These are phyloP conservation scores for Taiozyma onychis DNA, from an alignment of 1,139 yeast species.

Conservation along the genomic window DNA sequence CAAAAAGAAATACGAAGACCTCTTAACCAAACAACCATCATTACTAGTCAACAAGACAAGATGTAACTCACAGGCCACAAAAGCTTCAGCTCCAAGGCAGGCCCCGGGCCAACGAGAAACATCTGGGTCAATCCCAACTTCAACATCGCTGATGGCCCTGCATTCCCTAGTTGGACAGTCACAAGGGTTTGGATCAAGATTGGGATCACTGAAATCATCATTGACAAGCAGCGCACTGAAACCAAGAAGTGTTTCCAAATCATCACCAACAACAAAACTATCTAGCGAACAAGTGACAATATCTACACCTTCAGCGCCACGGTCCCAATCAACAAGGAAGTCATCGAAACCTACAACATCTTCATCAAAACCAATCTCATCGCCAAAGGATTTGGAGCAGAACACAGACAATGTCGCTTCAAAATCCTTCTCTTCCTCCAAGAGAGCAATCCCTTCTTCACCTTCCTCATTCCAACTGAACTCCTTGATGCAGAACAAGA, in stretches of 20 bases:
- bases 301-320: neutral
- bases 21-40: conserved; percentile 2
- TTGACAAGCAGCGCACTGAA: conserved; percentile 9
- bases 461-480: conserved; percentile 21
- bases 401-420: conserved; percentile 3
- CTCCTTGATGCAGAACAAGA: conserved; percentile 10
- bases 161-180: conserved; percentile 25
- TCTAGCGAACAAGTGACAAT: conserved; percentile 4
- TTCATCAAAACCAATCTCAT: neutral
- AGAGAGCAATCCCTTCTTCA: conserved; percentile 17
- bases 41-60: neutral
- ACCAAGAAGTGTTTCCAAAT: conserved; percentile 7
- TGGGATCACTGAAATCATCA: conserved; percentile 21
- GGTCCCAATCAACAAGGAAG: neutral
- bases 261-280: conserved; percentile 11
- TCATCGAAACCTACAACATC: neutral
- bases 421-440: conserved; percentile 1
- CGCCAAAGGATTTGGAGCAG: neutral
- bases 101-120: neutral
- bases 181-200: conserved; percentile 23
- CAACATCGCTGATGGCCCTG: conserved; percentile 24
- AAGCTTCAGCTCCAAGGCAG: neutral
- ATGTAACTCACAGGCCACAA: neutral
- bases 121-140: conserved; percentile 1
- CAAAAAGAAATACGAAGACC: conserved; percentile 10